These are phyloP conservation scores for Aspergillus campestris DNA, from an alignment of 495 filamentous ascomycete genomes.

Conservation along the genomic window DNA sequence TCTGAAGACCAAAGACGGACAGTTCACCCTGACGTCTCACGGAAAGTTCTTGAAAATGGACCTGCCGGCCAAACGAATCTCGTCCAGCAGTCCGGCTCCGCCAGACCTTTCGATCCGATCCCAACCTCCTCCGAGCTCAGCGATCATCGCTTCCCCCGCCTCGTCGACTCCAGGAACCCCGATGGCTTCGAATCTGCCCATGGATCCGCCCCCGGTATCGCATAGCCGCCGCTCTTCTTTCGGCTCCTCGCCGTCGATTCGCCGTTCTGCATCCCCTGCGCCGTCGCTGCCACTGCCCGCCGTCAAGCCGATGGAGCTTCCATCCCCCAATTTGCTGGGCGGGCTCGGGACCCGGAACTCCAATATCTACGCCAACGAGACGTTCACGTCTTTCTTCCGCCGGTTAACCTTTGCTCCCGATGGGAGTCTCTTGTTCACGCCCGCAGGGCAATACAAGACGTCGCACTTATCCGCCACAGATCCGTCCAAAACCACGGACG, in stretches of 20 bases:
- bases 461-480: conserved; percentile 61
- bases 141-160: conserved; percentile 68
- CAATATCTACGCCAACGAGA: conserved; percentile 94
- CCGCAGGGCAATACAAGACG: conserved; percentile 90
- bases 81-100: conserved; percentile 87
- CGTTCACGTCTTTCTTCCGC: conserved; percentile 93
- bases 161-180: conserved; percentile 95
- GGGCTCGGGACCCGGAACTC: conserved; percentile 69
- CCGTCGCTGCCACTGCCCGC: conserved; percentile 91
- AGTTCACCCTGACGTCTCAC: conserved; percentile 77
- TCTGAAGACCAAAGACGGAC: conserved; percentile 91
- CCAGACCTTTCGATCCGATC: conserved; percentile 57
- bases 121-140: conserved; percentile 49
- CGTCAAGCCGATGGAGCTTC: conserved; percentile 89
- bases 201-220: conserved; percentile 91
- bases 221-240: conserved; percentile 94
- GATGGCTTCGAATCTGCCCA: conserved; percentile 77
- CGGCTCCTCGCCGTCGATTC: conserved; percentile 74
- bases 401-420: conserved; percentile 91
- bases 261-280: conserved; percentile 89
- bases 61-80: conserved; percentile 78
- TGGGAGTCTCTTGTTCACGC: conserved; percentile 90
- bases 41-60: conserved; percentile 80
- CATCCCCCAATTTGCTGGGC: conserved; percentile 56
- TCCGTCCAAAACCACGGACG: conserved; percentile 62